A percentile compares a stretch with the other conserved stretches of the same genome.
phyloP scores from a whole-genome alignment of 805 yeast species.

The Kluyveromyces wickerhamii region DNA sequence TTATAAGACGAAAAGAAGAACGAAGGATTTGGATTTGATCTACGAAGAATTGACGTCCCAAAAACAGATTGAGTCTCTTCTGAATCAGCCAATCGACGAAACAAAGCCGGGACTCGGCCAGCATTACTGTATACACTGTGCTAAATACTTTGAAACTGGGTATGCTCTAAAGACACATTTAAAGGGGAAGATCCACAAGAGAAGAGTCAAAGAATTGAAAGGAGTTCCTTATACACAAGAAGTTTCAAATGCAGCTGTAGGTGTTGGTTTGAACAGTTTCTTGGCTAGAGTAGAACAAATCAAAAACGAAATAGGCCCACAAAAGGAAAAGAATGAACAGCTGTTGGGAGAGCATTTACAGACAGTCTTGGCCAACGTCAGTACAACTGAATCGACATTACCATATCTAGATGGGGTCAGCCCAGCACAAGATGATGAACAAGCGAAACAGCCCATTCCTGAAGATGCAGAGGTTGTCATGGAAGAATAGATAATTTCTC shows the following conservation, averaged over 20 bases:
- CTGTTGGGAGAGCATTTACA: constrained; percentile 25
- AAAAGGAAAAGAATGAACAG: constrained; percentile 37
- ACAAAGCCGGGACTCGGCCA: constrained; percentile 92
- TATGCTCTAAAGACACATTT: constrained; percentile 64
- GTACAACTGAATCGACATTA: constrained; percentile 28
- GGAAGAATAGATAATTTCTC: constrained; percentile 8
- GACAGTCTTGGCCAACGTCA: constrained; percentile 20
- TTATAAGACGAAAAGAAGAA: constrained; percentile 85
- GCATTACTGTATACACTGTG: constrained; percentile 89
- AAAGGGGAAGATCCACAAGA: constrained; percentile 72
- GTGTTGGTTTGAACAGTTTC: constrained; percentile 63
- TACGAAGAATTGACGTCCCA: constrained; percentile 62
- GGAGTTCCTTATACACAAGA: constrained; percentile 78
- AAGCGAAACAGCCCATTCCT: constrained; percentile 14
- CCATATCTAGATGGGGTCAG: constrained; percentile 18
- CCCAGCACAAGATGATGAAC: constrained; percentile 5
- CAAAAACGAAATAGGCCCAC: constrained; percentile 43
- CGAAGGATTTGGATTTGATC: constrained; percentile 76
- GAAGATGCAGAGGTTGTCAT: constrained; percentile 15
- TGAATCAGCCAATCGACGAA: constrained; percentile 84
- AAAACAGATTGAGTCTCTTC: constrained; percentile 54
- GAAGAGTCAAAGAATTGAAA: constrained; percentile 70
- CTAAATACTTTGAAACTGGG: constrained; percentile 80
- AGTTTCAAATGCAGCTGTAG: constrained; percentile 89
- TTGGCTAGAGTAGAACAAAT: constrained; percentile 55